Evolutionary conservation across 345 rosid genomes (phyloP).

Genomic region (Aurinia saxatilis): DNA sequence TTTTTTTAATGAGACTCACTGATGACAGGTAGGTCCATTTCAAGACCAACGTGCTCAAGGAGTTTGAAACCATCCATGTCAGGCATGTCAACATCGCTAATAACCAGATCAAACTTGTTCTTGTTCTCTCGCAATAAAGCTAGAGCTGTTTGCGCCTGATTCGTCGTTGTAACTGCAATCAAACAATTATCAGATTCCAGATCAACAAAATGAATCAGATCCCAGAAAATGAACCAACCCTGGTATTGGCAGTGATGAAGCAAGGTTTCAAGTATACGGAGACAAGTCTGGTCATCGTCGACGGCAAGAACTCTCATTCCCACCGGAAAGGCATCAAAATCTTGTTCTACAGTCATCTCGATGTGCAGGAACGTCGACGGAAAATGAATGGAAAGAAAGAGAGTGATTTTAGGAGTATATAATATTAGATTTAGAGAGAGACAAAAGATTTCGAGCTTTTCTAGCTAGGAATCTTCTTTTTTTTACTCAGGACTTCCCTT

Average conservation of each 20-base stretch:
- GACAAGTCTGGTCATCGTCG: conserved; percentile 82
- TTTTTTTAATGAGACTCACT: conserved; percentile 54
- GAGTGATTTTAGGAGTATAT: conserved; percentile 14
- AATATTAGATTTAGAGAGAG: conserved; percentile 26
- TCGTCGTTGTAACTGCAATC: conserved; percentile 68
- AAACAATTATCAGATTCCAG: background rate
- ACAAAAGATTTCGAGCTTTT: conserved; percentile 8
- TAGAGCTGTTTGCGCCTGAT: conserved; percentile 83
- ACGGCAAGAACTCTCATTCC: conserved; percentile 88
- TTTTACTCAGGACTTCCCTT: background rate
- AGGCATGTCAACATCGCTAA: conserved; percentile 98
- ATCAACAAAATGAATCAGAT: conserved; percentile 20
- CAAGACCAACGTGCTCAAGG: conserved; percentile 90
- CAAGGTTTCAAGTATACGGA: conserved; percentile 44
- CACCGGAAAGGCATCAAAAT: conserved; percentile 40
- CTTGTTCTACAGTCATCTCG: conserved; percentile 55
- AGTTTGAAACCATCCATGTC: conserved; percentile 99
- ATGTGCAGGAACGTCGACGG: conserved; percentile 25
- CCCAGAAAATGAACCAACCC: conserved; percentile 33
- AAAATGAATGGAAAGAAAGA: conserved; percentile 19
- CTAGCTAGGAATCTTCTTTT: conserved; percentile 30
- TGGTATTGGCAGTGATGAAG: conserved; percentile 70
- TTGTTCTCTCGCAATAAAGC: conserved; percentile 69
- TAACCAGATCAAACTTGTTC: conserved; percentile 85
- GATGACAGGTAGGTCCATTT: conserved; percentile 98